Conservation (phyloP, 345 rosid genomes). For the Psidium guajava region DNA sequence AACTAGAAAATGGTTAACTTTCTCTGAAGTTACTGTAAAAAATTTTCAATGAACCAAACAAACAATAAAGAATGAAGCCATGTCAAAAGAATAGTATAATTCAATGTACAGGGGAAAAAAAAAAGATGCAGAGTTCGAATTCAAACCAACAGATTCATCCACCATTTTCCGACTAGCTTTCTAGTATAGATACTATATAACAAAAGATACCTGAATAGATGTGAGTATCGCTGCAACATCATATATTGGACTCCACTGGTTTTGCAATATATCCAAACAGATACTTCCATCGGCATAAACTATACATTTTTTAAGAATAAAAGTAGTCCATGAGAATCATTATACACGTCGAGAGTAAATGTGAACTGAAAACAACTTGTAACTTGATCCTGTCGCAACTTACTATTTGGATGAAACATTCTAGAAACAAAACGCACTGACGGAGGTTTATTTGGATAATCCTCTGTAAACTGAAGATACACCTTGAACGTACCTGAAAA, state of each 20-base stretch:
- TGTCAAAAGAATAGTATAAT: neutral
- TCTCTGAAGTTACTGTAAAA: neutral
- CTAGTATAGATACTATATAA: neutral
- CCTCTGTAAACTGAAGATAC: conserved; percentile 46
- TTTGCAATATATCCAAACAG: conserved; percentile 89
- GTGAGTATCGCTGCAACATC: conserved; percentile 98
- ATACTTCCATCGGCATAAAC: conserved; percentile 98
- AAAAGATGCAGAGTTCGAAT: neutral
- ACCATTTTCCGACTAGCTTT: neutral
- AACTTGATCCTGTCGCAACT: conserved; percentile 1
- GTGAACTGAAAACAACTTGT: neutral
- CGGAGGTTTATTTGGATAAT: conserved; percentile 57
- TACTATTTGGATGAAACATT: conserved; percentile 55
- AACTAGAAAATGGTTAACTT: neutral
- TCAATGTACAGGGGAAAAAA: neutral
- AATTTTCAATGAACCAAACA: neutral
- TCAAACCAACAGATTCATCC: neutral
- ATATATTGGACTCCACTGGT: conserved; percentile 97
- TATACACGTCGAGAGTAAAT: neutral
- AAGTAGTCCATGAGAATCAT: neutral
- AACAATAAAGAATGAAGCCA: neutral
- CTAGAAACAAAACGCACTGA: conserved; percentile 48
- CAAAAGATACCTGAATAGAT: conserved; percentile 64
- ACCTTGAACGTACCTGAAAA: conserved; percentile 47
- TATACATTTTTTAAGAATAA: conserved; percentile 9